Conservation (phyloP, 139 green algal genomes). For the Ettlia oleoabundans region DNA sequence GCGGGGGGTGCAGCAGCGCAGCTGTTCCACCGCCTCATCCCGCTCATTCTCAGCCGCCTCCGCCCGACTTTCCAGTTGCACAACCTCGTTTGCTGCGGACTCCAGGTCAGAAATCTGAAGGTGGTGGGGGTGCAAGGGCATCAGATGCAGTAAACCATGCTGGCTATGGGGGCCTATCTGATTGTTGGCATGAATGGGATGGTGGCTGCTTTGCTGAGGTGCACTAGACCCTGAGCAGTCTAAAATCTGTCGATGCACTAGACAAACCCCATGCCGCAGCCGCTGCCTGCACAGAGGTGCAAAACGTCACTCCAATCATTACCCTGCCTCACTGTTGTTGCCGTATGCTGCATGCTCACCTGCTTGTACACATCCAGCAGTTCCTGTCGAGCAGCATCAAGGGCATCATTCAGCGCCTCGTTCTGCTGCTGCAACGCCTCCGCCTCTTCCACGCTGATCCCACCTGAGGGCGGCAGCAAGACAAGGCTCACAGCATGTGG, state of each 20-base stretch:
- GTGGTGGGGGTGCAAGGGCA: no score
- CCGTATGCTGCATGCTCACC: background rate
- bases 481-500: background rate
- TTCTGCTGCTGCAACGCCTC: slow-evolving; percentile 28
- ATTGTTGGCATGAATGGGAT: no score
- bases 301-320: no score
- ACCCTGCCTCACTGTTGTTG: background rate
- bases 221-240: no score
- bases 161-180: no score
- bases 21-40: slow-evolving; percentile 19
- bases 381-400: slow-evolving; percentile 9
- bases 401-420: background rate
- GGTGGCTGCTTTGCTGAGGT: no score
- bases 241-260: background rate
- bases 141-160: no score
- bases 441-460: background rate
- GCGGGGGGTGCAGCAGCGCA: slow-evolving; percentile 16
- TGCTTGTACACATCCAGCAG: slow-evolving; percentile 31
- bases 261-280: no score
- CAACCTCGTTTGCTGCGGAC: background rate
- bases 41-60: slow-evolving; percentile 29
- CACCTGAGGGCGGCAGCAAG: background rate
- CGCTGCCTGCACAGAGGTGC: no score
- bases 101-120: slow-evolving; percentile 16
- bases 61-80: slow-evolving; percentile 25